These are phyloP conservation scores for Laguncularia racemosa DNA, from an alignment of 345 rosid genomes.

Conservation along the genomic window DNA sequence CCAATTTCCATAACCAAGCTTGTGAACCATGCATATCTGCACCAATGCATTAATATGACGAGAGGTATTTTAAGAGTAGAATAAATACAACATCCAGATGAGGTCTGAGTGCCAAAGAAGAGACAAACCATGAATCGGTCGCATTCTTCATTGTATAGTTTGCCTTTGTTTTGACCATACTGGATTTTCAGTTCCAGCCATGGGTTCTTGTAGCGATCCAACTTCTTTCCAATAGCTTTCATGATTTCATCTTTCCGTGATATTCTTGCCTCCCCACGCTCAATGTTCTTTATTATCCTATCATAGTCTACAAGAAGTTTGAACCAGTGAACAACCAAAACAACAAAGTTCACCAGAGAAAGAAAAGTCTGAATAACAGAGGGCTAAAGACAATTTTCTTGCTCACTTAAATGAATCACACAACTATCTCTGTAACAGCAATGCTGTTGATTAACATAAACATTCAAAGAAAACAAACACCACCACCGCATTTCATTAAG, in stretches of 20 bases:
- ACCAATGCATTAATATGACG: constrained; percentile 1
- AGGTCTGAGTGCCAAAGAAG: neutral
- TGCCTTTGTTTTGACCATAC: constrained; percentile 97
- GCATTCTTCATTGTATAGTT: constrained; percentile 94
- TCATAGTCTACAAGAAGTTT: constrained; percentile 55
- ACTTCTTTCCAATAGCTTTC: constrained; percentile 96
- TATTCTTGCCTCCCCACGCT: constrained; percentile 93
- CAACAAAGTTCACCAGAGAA: neutral
- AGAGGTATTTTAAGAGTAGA: neutral
- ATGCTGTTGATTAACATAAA: too few species aligned
- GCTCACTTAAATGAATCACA: too few species aligned
- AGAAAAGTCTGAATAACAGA: too few species aligned
- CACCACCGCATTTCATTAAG: too few species aligned
- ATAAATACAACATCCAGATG: neutral
- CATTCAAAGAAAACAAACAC: too few species aligned
- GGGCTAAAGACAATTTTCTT: too few species aligned
- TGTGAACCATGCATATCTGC: constrained; percentile 97
- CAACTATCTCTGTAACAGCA: too few species aligned
- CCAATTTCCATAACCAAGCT: constrained; percentile 98
- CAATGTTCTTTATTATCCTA: constrained; percentile 94
- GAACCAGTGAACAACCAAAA: neutral
- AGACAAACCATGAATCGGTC: constrained; percentile 82
- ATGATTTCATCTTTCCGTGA: constrained; percentile 96
- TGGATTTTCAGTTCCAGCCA: constrained; percentile 98
- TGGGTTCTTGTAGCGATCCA: constrained; percentile 97